Percentiles rank a stretch among this genome's conserved stretches.
Evolutionary conservation across 1,284 basidiomycete genomes (phyloP).

Genomic region (Erythrobasidium hasegawianum): DNA sequence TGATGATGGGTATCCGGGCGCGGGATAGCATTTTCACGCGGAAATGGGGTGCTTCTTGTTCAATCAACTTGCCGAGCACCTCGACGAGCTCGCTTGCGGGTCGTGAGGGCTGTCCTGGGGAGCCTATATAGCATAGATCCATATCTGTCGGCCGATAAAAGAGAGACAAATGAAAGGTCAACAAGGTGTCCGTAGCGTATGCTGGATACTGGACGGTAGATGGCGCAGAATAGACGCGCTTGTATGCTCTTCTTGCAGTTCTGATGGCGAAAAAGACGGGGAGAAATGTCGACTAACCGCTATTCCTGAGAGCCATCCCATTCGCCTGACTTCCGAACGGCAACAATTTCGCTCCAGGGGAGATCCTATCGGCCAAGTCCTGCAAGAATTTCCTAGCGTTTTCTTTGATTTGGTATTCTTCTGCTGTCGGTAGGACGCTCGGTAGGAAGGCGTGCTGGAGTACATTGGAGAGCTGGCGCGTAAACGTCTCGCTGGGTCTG

Average conservation of each 20-base stretch:
- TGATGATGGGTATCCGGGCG: constrained; percentile 97
- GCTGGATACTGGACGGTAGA: too few species aligned
- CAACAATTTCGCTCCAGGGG: constrained; percentile 81
- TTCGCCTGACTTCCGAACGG: constrained; percentile 88
- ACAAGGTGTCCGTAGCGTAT: not conserved
- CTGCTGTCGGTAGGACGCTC: constrained; percentile 77
- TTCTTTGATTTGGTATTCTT: constrained; percentile 84
- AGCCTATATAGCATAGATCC: constrained; percentile 95
- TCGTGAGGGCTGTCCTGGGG: constrained; percentile 59
- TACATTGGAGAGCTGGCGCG: constrained; percentile 27
- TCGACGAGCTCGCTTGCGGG: constrained; percentile 85
- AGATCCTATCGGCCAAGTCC: constrained; percentile 87
- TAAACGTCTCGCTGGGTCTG: constrained; percentile 29
- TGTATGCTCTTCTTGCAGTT: too few species aligned
- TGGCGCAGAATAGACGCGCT: too few species aligned
- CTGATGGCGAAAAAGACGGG: not conserved
- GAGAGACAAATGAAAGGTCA: not conserved
- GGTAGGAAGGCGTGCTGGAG: constrained; percentile 60
- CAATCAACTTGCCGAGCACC: constrained; percentile 86
- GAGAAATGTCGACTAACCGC: constrained; percentile 59
- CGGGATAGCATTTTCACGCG: constrained; percentile 93
- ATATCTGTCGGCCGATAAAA: constrained; percentile 63
- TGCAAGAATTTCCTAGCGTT: constrained; percentile 91
- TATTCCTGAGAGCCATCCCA: constrained; percentile 89
- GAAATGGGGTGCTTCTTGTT: constrained; percentile 85